Base-by-base conservation (phyloP, 2,329 filamentous ascomycete species). In the Colletotrichum caudatum region DNA sequence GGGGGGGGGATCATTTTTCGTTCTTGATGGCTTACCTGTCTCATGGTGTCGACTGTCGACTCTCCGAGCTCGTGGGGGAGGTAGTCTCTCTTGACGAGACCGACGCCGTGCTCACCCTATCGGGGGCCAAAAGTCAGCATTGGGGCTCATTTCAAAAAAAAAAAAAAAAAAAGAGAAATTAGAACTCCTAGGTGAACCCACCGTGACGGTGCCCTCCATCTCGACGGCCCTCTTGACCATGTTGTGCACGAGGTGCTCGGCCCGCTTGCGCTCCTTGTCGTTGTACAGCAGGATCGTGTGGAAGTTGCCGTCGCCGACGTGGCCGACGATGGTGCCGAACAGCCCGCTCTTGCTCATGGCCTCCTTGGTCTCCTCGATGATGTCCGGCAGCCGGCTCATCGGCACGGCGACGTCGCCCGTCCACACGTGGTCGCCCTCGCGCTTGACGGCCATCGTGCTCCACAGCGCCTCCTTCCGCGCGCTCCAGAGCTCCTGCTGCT, bases 211-310 rank as follows among this genome's bases (percentile, higher is more conserved):
- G 11, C 94, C 94, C 81, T 96, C 93, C 84, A 94, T 88, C 82
- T 94, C 92, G 60, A 97, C 90, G 0, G 94, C 94, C 73, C 92
- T 87, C 86, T 95, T 94, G 67, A 95, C 93, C 94, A 96, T 96
- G 69, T 90, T 87, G 78, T 95, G 92, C 35, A 96, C 92, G 35
- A 95, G 84, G 51, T 87, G 86, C 77, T 94, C 92, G 2, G 92
- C 92, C 66, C 88, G 86, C 69, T 85, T 82, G 74, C 91, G 87
- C 80, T 95, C 90, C 29, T 85, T 82, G n/a, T 93, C 88, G 69
- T 90, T 92, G 77, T 88, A 90, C 9, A 89, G 78, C 23, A 90
- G 78, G 63, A 90, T 89, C 8, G 87, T 82, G 80, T 95, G 93
- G 78, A 95, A 95, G 81, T 95, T 95, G 41, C 93, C 93, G 75